Base-by-base conservation (phyloP, 1,284 basidiomycete species). In the Naganishia cerealis region DNA sequence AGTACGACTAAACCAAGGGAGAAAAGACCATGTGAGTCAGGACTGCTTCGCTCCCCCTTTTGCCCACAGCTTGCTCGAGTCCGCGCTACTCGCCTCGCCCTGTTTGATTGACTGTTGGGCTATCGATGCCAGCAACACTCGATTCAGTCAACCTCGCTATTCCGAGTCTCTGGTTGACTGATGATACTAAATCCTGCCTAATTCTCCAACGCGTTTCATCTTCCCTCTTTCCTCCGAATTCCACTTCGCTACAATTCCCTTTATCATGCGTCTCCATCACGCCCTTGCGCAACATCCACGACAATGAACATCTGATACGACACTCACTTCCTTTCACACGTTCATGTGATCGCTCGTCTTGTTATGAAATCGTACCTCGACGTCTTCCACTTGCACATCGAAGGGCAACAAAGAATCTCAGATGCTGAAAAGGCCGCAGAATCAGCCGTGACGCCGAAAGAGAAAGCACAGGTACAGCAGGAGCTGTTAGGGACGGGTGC, bases 21-120 rank as follows among this genome's bases (percentile, higher is more conserved):
- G 71, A 81, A 78, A 58, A 73, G 79, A 21, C 78, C 82, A 66
- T 81, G 82, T 83, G 61, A 70, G 80, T 76, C 5, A 10, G 9
- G 6, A 54, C n/a, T 13, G 46, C 8, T 24, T 7, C 13, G 24
- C 9, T 9, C 3, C 24, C 15, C 21, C 15, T 7, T 24, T 24
- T 50, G 43, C 9, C 21, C 1, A 24, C 24, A 24, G 46, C 3
- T 50, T 33, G 29, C 3, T 33, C 29, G 6, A 33, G 29, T 33
- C 29, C 29, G 6, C 3, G 29, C 29, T 6, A 2, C 29, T 33
- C 6, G 29, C 29, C 29, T 6, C 29, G 2, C 3, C 29, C 29
- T 33, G 29, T 33, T 33, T 6, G 29, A 18, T 46, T 46, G 43
- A n/a, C 43, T 46, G n/a, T 46, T 42, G 3, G 40, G 29, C 29